Base-by-base conservation (phyloP, 495 filamentous ascomycete species). In the Emericellopsis terricola region DNA sequence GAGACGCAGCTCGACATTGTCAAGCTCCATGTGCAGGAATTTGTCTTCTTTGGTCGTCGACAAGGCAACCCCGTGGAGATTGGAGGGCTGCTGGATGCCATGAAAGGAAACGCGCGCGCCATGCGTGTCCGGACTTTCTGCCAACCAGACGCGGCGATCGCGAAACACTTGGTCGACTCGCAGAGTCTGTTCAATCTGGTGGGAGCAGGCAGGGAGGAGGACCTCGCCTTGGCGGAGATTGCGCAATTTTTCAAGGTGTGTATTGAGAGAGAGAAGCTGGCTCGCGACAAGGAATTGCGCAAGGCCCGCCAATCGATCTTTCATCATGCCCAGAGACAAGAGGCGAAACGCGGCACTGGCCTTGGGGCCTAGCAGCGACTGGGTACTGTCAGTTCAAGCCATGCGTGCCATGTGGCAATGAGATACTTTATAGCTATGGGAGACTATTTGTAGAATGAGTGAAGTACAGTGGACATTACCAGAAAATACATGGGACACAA, bases 1-100 rank as follows among this genome's bases (percentile, higher is more conserved):
- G 61, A 65, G 46, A 65, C 61, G 1, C 61, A 65, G 44, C 36
- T 65, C 15, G 60, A 62, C 0, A 46, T 65, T 16, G 41, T 62
- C 10, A 33, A 40, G 3, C 34, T 46, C 15, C 60, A 64, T 39
- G 36, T 55, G 2, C 35, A 56, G 11, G 46, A 48, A 8, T 63
- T 65, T 45, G 52, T 50, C 30, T 65, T 65, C 47, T 55, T 55
- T 40, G 56, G 56, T 6, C 47, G 45, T 1, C 29, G 40, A 1
- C 38, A 49, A 8, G 43, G 51, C 1, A 38, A 49, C 6, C 28
- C 31, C 0, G 38, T 45, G 1, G 34, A 42, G 6, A 38, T 59
- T 8, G 17, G 40, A 11, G 57, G 50, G 6, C 40, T 61, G 5
- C 37, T 65, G 3, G 46, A 62, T 17, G 53, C 50, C 8, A 55